A percentile compares a stretch with the other conserved stretches of the same genome.
phyloP scores from a whole-genome alignment of 768 basidiomycete genomes.

The Tulasnella sp. region DNA sequence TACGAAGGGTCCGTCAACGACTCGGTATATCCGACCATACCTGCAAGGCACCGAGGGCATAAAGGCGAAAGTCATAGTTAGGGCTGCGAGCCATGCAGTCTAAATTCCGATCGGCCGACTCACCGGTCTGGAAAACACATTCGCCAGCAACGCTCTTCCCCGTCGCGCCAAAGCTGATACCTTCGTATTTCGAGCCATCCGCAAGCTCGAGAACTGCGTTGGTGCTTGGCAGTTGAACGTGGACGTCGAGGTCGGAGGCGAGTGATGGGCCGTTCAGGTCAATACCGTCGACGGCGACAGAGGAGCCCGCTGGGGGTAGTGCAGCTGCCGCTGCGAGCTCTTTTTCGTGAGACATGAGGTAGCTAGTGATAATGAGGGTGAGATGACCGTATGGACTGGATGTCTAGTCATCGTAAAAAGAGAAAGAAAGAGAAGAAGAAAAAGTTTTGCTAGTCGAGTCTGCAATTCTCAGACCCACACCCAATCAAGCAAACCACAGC shows the following conservation, averaged over 20 bases:
- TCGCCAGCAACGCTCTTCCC: slow-evolving; percentile 88
- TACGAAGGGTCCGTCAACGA: slow-evolving; percentile 98
- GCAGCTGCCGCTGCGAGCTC: background rate
- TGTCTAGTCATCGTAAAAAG: background rate
- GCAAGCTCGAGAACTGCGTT: slow-evolving; percentile 75
- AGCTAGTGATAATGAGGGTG: background rate
- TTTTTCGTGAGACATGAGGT: background rate
- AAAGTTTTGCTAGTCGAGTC: background rate
- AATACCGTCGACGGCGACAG: background rate
- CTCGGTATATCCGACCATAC: slow-evolving; percentile 99
- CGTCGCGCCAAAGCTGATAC: slow-evolving; percentile 88
- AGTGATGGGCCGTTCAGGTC: background rate
- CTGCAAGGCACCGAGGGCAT: slow-evolving; percentile 30
- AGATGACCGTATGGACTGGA: background rate
- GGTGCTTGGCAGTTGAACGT: background rate
- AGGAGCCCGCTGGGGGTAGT: background rate
- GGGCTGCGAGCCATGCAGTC: background rate
- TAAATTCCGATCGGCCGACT: slow-evolving; percentile 21
- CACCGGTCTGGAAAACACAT: slow-evolving; percentile 99
- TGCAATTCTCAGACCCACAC: background rate
- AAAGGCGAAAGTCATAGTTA: background rate
- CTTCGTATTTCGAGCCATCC: slow-evolving; percentile 80
- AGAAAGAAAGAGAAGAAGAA: background rate
- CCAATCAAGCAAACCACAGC: background rate
- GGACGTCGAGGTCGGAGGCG: background rate